Evolutionary conservation across 371 early-diverging fungal species (phyloP).

Genomic region (Actinomortierella wolfii): DNA sequence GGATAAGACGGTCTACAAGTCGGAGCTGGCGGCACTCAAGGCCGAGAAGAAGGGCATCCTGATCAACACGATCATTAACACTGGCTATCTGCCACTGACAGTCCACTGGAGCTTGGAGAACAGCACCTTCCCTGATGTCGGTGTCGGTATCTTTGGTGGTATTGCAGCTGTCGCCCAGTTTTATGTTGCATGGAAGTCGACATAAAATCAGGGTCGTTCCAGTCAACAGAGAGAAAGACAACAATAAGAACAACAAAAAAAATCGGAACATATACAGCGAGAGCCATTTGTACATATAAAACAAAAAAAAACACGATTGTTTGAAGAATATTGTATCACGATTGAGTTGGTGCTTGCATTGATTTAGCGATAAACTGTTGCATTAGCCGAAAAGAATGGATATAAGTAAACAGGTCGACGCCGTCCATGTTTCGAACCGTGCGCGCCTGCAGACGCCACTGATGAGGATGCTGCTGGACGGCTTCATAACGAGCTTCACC

Average conservation of each 20-base stretch:
- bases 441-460: slow-evolving; percentile 29
- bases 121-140: slow-evolving; percentile 86
- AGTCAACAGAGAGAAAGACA: too few relatives aligned
- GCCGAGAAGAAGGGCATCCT: slow-evolving; percentile 62
- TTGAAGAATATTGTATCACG: background rate
- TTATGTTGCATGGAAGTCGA: slow-evolving; percentile 81
- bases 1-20: slow-evolving; percentile 55
- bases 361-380: slow-evolving; percentile 16
- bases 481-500: too few relatives aligned
- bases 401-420: slow-evolving; percentile 27
- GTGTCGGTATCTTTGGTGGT: slow-evolving; percentile 91
- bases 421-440: slow-evolving; percentile 34
- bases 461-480: too few relatives aligned
- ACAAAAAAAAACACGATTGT: background rate
- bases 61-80: slow-evolving; percentile 83
- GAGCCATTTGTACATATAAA: slow-evolving; percentile 1
- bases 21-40: slow-evolving; percentile 58
- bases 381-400: slow-evolving; percentile 20
- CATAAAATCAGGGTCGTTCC: slow-evolving; percentile 31
- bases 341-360: too few relatives aligned
- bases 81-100: slow-evolving; percentile 93
- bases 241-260: too few relatives aligned
- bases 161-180: slow-evolving; percentile 89
- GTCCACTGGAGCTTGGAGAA: slow-evolving; percentile 90
- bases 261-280: background rate